Conservation (phyloP, 345 rosid genomes). For the Murraya paniculata region DNA sequence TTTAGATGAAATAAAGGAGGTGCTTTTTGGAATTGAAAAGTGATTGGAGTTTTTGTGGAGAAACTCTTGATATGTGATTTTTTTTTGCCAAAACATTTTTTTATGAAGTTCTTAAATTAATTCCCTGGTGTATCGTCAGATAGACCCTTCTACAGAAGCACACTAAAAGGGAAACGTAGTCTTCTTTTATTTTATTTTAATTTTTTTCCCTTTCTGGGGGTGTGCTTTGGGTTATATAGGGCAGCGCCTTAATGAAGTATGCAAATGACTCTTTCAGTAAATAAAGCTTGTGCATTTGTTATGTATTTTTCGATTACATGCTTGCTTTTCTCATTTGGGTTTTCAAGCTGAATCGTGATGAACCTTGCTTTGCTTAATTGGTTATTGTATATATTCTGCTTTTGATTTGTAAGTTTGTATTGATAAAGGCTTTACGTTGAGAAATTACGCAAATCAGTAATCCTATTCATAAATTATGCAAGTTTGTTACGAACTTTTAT, state of each 20-base stretch:
- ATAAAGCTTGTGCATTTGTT: neutral
- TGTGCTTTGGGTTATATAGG: too few species aligned
- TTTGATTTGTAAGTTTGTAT: neutral
- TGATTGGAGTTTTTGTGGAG: neutral
- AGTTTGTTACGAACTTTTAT: neutral
- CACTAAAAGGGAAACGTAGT: neutral
- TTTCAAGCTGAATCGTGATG: neutral
- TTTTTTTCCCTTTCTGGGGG: too few species aligned
- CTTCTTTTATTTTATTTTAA: too few species aligned
- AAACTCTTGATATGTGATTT: neutral
- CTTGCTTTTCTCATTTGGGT: neutral
- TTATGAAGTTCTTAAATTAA: neutral
- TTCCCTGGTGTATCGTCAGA: neutral
- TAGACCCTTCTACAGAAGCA: neutral
- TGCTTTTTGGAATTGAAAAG: neutral
- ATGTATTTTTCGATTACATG: neutral
- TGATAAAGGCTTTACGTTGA: neutral
- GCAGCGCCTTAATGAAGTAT: neutral
- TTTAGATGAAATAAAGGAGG: neutral
- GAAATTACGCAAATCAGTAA: neutral
- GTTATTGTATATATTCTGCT: neutral
- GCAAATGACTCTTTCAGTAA: neutral
- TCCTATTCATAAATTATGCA: neutral
- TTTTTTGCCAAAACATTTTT: neutral
- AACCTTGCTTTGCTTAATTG: neutral